These are phyloP conservation scores for Hypoxylon perforatum DNA, from an alignment of 495 filamentous ascomycete genomes.

Conservation along the genomic window DNA sequence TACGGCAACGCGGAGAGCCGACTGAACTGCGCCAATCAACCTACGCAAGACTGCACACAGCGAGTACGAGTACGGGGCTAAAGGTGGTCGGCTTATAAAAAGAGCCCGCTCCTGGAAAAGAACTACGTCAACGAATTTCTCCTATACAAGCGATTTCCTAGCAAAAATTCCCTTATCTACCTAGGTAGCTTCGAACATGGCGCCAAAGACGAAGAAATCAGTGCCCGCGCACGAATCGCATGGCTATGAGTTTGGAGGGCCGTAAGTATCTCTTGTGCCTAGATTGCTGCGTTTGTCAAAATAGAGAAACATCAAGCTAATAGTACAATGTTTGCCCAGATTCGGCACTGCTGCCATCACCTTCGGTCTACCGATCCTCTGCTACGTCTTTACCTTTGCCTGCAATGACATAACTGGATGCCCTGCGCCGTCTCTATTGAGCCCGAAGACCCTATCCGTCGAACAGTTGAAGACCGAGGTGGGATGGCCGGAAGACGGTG, in stretches of 20 bases:
- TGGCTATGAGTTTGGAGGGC: constrained; percentile 87
- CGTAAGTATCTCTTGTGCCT: constrained; percentile 70
- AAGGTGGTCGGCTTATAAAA: constrained; percentile 13
- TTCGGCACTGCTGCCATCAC: constrained; percentile 78
- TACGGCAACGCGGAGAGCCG: constrained; percentile 20
- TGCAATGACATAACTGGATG: constrained; percentile 96
- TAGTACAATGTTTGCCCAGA: constrained; percentile 57
- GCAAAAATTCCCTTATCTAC: neutral
- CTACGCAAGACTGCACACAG: neutral
- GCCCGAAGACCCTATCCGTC: constrained; percentile 75
- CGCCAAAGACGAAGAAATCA: constrained; percentile 28
- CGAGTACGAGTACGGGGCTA: neutral
- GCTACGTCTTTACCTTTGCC: constrained; percentile 81
- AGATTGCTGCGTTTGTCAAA: neutral
- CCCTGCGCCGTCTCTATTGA: constrained; percentile 84
- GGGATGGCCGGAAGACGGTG: constrained; percentile 78
- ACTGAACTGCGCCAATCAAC: neutral
- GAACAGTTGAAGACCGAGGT: constrained; percentile 78
- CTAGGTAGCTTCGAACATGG: constrained; percentile 15
- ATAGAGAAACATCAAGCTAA: constrained; percentile 13
- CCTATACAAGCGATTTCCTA: neutral
- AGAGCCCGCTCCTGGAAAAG: neutral
- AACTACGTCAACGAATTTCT: constrained; percentile 6
- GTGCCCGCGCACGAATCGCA: constrained; percentile 21
- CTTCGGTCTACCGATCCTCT: constrained; percentile 77